Conservation (phyloP, 495 filamentous ascomycete genomes). For the Penicillium ucsense region DNA sequence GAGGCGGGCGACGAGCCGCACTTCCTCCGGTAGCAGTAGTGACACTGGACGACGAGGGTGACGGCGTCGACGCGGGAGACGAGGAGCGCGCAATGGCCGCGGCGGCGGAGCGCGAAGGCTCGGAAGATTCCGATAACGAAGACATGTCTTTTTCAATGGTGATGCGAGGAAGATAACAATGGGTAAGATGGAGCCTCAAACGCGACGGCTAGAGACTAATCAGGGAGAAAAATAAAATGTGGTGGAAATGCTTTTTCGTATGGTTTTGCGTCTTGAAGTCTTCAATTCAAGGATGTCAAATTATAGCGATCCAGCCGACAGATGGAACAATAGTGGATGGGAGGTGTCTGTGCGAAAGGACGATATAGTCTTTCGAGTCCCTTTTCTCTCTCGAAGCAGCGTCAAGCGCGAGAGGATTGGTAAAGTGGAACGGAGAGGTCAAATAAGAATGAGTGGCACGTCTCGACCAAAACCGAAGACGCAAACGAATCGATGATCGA, state of each 20-base stretch:
- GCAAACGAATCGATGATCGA: slow-evolving; percentile 4
- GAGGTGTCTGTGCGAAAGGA: slow-evolving; percentile 14
- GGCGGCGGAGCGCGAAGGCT: slow-evolving; percentile 18
- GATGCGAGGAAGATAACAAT: too few relatives aligned
- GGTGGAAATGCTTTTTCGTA: slow-evolving; percentile 3
- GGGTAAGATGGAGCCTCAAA: too few relatives aligned
- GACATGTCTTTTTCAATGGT: slow-evolving; percentile 20
- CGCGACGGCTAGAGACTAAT: background rate
- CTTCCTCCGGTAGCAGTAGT: slow-evolving; percentile 47
- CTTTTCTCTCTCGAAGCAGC: slow-evolving; percentile 28
- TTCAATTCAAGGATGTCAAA: slow-evolving; percentile 9
- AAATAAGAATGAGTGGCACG: slow-evolving; percentile 23
- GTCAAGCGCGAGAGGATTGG: slow-evolving; percentile 30
- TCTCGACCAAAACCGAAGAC: slow-evolving; percentile 14
- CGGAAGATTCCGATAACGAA: slow-evolving; percentile 29
- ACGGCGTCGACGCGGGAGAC: slow-evolving; percentile 31
- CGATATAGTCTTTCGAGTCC: slow-evolving; percentile 11
- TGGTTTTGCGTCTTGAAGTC: slow-evolving; percentile 6
- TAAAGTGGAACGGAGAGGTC: background rate
- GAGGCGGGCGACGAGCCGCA: slow-evolving; percentile 63
- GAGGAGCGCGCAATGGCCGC: slow-evolving; percentile 24
- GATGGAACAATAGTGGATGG: slow-evolving; percentile 1
- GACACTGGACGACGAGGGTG: slow-evolving; percentile 39
- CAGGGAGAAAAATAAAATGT: background rate
- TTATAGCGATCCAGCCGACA: slow-evolving; percentile 35